Evolutionary conservation across 2,329 filamentous ascomycete genomes (phyloP), one percentile per base, ranked within the genome.

Genomic region (Helminthosporium solani): DNA sequence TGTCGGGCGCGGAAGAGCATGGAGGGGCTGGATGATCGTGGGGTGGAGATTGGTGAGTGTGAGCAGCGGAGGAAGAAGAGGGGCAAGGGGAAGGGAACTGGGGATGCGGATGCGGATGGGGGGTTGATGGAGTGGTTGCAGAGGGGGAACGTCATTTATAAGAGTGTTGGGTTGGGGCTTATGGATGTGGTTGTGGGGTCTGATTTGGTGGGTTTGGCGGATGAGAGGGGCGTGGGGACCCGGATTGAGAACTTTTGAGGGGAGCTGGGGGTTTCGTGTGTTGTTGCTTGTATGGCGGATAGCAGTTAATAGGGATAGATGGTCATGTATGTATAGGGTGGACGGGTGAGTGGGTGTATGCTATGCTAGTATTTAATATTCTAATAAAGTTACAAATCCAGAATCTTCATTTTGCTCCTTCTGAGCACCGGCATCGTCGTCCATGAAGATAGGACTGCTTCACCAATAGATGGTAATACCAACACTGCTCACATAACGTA

Each of bases 41-140:
- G 86, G 79, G 61, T 85, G 81, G 63, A 96, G 84, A 20, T 89
- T 85, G 49, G 74, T 52, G 12, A 78, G 75, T n/a, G 79, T 83
- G 50, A 92, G 76, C 57, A 90, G 77, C 25, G 96, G 77, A 6
- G 90, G 84, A 6, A 90, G 84, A 47, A 56, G 21, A 56, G 54
- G 8, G 57, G 56, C 15, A 63, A 61, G 5, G 49, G 47, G 1
- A 57, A 62, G 15, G 51, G 71, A 3, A 67, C 70, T 39, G 70
- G 66, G 7, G 64, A 70, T 34, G 60, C 64, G 21, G 64, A 63
- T 39, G 70, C 66, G 7, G 64, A 70, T 34, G 60, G 64, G 21
- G 64, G 64, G 8, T 43, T 86, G 53, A 71, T 73, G 33, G 78
- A 83, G 28, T 87, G 84, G 82, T 59, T 86, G 40, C 75, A 79